phyloP scores from a whole-genome alignment of 2,329 filamentous ascomycete genomes.

The Berkeleyomyces basicola region DNA sequence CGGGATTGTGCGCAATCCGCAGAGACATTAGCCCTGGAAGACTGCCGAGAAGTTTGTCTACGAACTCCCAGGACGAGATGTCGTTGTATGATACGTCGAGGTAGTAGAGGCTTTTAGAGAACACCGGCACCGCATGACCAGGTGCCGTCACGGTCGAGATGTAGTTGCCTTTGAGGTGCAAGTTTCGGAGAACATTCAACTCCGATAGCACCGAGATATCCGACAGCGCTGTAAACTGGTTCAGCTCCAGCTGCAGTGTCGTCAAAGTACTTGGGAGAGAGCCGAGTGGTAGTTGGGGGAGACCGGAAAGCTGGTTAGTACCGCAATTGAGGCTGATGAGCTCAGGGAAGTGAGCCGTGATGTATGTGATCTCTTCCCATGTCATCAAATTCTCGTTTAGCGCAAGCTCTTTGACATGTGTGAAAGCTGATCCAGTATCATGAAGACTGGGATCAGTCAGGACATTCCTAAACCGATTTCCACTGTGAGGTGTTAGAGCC shows the following conservation, averaged over 20 bases:
- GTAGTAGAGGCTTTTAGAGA: conserved; percentile 40
- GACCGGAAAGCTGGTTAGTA: conserved; percentile 38
- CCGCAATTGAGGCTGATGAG: conserved; percentile 36
- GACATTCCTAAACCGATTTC: conserved; percentile 48
- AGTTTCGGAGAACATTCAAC: conserved; percentile 36
- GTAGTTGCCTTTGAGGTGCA: conserved; percentile 62
- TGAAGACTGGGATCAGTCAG: conserved; percentile 22
- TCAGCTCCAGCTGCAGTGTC: conserved; percentile 55
- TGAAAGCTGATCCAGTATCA: conserved; percentile 26
- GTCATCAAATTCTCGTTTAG: conserved; percentile 50
- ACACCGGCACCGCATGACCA: conserved; percentile 26
- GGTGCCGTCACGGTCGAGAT: conserved; percentile 30
- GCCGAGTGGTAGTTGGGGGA: conserved; percentile 27
- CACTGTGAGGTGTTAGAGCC: conserved; percentile 30
- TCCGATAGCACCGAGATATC: conserved; percentile 37
- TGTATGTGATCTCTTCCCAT: conserved; percentile 45
- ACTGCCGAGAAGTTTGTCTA: conserved; percentile 47
- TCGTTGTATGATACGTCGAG: conserved; percentile 61
- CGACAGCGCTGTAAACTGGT: conserved; percentile 44
- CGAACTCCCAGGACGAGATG: conserved; percentile 52
- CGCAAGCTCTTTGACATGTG: conserved; percentile 40
- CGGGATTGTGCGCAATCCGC: conserved; percentile 70
- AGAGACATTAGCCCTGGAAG: conserved; percentile 63
- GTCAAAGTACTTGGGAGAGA: conserved; percentile 35
- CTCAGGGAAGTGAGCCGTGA: conserved; percentile 36